Conservation (phyloP, 2,329 filamentous ascomycete genomes). For the Rhynchosporium agropyri region DNA sequence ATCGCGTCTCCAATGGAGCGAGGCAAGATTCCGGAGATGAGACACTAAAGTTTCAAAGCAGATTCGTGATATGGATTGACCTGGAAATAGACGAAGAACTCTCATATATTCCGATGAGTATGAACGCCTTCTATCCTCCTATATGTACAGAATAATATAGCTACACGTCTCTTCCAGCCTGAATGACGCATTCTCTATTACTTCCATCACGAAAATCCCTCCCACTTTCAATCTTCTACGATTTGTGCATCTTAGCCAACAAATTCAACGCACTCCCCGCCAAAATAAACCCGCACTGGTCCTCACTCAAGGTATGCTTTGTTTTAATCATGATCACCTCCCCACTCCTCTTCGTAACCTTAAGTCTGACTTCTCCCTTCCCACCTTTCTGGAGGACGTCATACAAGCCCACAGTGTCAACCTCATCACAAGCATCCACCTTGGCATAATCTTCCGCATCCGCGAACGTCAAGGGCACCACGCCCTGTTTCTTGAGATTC, state of each 20-base stretch:
- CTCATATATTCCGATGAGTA: too few relatives aligned
- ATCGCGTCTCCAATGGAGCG: too few relatives aligned
- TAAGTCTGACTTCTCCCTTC: conserved; percentile 73
- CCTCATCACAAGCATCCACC: conserved; percentile 80
- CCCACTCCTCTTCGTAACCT: conserved; percentile 63
- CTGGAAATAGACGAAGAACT: too few relatives aligned
- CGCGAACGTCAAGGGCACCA: conserved; percentile 89
- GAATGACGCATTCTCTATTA: too few relatives aligned
- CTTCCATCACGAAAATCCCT: not conserved
- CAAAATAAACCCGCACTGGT: conserved; percentile 90
- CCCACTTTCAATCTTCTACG: conserved; percentile 18
- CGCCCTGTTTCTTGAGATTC: conserved; percentile 95
- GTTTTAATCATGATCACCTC: conserved; percentile 72
- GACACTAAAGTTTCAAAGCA: too few relatives aligned
- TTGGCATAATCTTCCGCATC: conserved; percentile 86
- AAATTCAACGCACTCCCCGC: conserved; percentile 93
- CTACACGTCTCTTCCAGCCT: too few relatives aligned
- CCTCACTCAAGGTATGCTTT: conserved; percentile 85
- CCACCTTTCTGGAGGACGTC: conserved; percentile 79
- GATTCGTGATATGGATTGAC: too few relatives aligned
- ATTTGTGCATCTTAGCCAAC: conserved; percentile 62
- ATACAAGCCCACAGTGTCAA: conserved; percentile 79
- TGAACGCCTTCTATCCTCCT: too few relatives aligned
- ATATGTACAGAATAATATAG: too few relatives aligned
- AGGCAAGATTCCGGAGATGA: too few relatives aligned